Base-by-base conservation (phyloP, 495 filamentous ascomycete species). In the Aspergillus haitiensis region DNA sequence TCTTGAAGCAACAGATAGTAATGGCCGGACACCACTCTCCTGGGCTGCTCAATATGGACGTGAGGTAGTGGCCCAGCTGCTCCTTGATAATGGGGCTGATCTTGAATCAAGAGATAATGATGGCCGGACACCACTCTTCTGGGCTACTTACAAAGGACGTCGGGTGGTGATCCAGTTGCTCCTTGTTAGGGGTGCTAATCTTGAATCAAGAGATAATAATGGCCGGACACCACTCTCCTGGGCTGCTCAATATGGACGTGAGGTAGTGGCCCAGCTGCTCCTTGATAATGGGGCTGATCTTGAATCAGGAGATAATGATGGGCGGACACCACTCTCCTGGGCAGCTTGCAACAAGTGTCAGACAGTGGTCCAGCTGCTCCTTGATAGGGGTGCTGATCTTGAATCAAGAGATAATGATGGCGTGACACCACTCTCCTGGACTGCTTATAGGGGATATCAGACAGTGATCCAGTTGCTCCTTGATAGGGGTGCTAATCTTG, bases 301-400 rank as follows among this genome's bases (percentile, higher is more conserved):
- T 16, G 18, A 47, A 7, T 32, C 16, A 13, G 32, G 9, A 50
- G 47, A 36, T 9, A 35, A 35, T 7, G 13, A 39, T 9, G 55
- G 55, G 18, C 45, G 45, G 32, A 58, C 55, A 4, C 45, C 55
- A 39, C 27, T 58, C 4, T 39, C 31, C 21, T 58, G 44, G 55
- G 55, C 55, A n/a, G n/a, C n/a, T n/a, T n/a, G n/a, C n/a, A n/a
- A n/a, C n/a, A n/a, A n/a, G n/a, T n/a, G n/a, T n/a, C n/a, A n/a
- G n/a, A n/a, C n/a, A n/a, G 35, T 58, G 3, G n/a, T 27, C 6
- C n/a, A 34, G 27, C 39, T 56, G 11, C 33, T 58, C 7, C 15
- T 49, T 8, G 33, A 37, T 16, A 21, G 34, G 5, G 42, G 45
- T 9, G 55, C 45, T 18, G 45, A 35, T 27, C 18, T 40, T 1